phyloP scores from a whole-genome alignment of 495 filamentous ascomycete species.

The Penicillium bovifimosum region DNA sequence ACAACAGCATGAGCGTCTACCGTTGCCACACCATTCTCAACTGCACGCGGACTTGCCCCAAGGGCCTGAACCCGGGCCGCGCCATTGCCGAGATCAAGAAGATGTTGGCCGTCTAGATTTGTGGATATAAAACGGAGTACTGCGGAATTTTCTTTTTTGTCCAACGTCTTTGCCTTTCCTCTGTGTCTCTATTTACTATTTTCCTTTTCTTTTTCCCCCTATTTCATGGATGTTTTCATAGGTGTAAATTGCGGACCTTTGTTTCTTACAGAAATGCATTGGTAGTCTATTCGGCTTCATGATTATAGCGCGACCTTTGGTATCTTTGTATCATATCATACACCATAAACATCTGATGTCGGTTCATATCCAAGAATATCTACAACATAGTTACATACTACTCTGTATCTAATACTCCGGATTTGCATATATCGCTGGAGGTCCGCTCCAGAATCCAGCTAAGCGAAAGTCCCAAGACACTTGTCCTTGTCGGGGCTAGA shows the following conservation, averaged over 20 bases:
- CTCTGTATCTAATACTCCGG: background rate
- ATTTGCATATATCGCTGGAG: background rate
- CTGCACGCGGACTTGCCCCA: slow-evolving; percentile 93
- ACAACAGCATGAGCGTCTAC: slow-evolving; percentile 98
- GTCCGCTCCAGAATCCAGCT: background rate
- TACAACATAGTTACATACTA: background rate
- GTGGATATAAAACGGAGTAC: slow-evolving; percentile 32
- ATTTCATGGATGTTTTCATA: slow-evolving; percentile 42
- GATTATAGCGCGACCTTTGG: background rate
- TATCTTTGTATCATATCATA: slow-evolving; percentile 1
- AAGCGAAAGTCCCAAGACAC: slow-evolving; percentile 1
- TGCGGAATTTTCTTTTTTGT: slow-evolving; percentile 28
- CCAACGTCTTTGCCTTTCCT: slow-evolving; percentile 24
- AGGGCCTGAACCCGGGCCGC: slow-evolving; percentile 91
- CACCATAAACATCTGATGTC: background rate
- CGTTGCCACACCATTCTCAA: slow-evolving; percentile 99
- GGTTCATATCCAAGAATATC: background rate
- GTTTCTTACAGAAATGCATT: slow-evolving; percentile 31
- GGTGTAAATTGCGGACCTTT: slow-evolving; percentile 45
- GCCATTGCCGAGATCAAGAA: slow-evolving; percentile 99
- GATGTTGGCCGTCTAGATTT: slow-evolving; percentile 61
- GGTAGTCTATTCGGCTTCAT: slow-evolving; percentile 18
- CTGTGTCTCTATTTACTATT: slow-evolving; percentile 17
- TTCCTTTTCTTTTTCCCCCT: slow-evolving; percentile 20
- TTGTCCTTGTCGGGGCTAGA: background rate